Evolutionary conservation across 2,329 filamentous ascomycete genomes (phyloP).

Genomic region (Scedosporium boydii): DNA sequence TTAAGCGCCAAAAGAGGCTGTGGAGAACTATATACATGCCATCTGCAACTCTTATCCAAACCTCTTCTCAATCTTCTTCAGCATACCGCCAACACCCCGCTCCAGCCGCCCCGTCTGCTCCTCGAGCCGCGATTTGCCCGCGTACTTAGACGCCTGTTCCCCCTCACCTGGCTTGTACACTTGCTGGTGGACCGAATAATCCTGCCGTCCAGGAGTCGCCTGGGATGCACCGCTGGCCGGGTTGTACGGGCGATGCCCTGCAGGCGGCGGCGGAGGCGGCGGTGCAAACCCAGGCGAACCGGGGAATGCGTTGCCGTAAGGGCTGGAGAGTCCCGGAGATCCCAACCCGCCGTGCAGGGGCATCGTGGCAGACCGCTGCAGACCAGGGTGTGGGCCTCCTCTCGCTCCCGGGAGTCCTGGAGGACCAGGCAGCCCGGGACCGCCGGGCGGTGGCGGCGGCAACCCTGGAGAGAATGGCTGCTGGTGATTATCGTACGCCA

Average conservation of each 20-base stretch:
- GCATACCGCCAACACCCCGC: slow-evolving; percentile 59
- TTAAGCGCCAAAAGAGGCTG: neutral
- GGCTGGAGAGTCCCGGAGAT: slow-evolving; percentile 28
- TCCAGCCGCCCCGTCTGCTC: slow-evolving; percentile 58
- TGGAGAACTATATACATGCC: neutral
- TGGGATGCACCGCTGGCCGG: slow-evolving; percentile 20
- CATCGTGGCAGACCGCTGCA: slow-evolving; percentile 41
- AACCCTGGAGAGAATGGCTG: slow-evolving; percentile 44
- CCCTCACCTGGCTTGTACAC: slow-evolving; percentile 58
- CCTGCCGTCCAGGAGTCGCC: slow-evolving; percentile 19
- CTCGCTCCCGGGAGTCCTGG: slow-evolving; percentile 23
- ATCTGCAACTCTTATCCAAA: slow-evolving; percentile 33
- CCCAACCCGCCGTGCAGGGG: slow-evolving; percentile 25
- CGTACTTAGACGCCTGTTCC: slow-evolving; percentile 41
- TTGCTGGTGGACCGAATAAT: slow-evolving; percentile 58
- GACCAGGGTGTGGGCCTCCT: slow-evolving; percentile 22
- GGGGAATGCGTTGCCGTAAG: slow-evolving; percentile 25
- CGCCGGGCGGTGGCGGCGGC: slow-evolving; percentile 29
- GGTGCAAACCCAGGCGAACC: slow-evolving; percentile 22
- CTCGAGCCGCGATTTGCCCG: slow-evolving; percentile 46
- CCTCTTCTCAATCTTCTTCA: slow-evolving; percentile 74
- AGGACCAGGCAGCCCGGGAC: slow-evolving; percentile 21
- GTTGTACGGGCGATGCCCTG: slow-evolving; percentile 47
- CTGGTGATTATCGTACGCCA: slow-evolving; percentile 46
- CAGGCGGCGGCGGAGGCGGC: slow-evolving; percentile 30